Base-by-base conservation (phyloP, 805 yeast species). In the Citeromyces nyonsensis region DNA sequence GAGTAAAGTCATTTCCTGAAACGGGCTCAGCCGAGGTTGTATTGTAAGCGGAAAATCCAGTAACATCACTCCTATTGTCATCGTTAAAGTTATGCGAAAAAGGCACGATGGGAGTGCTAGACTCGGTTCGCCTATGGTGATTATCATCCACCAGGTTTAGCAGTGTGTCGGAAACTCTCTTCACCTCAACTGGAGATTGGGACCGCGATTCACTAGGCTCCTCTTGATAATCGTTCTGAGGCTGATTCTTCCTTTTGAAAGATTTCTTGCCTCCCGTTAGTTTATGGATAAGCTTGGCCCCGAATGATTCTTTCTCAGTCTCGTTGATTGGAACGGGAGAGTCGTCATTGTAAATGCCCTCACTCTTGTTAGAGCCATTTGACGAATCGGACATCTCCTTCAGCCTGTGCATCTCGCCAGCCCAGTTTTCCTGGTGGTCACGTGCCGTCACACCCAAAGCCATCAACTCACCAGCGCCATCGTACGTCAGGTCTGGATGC, bases 361-460 rank as follows among this genome's bases (percentile, higher is more conserved):
- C 25, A 20, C 28, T 12, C 39, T 25, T 18, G 22, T 18, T 18
- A 7, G 22, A 18, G 6, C 22, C 22, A 18, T 5, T 18, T 5
- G 22, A 18, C 35, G 29, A 31, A 26, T 47, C 53, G 31, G 44
- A 48, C 41, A 50, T 37, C 15, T 57, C 63, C 35, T 57, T 57
- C 40, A 68, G 50, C 31, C 60, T 59, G 48, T 61, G 62, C 69
- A 76, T 68, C 47, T 77, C 77, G 28, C 62, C 55, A 40, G 78
- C 85, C 85, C 91, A 74, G 47, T 79, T 66, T 29, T 61, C 67
- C 41, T 73, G 69, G 51, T 82, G 94, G 39, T 82, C 83, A 45
- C 72, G 76, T 4, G 93, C 94, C n/a, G 85, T 82, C 10, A 60
- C 49, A 37, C 94, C 94, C 38, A 83, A 62, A 3, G 86, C 94